Conservation (phyloP, 192 early-diverging fungal genomes). For the Allomyces arbusculus region DNA sequence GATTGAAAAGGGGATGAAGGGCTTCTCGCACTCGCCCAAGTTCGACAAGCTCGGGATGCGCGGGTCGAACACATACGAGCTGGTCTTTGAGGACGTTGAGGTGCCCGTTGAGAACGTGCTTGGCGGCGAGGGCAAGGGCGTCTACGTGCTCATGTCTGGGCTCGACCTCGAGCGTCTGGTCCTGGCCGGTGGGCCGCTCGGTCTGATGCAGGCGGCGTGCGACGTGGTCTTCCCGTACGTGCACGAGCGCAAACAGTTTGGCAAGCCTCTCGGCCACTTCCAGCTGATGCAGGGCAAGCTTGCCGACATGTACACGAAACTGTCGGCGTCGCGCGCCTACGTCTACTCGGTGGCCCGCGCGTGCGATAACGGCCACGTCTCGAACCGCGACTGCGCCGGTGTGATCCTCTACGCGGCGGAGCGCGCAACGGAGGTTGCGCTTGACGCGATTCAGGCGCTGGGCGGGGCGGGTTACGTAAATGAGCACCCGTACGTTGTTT, state of each 20-base stretch:
- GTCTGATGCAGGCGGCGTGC: conserved; percentile 76
- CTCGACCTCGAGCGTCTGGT: conserved; percentile 62
- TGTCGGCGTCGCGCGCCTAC: conserved; percentile 71
- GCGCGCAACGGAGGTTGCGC: conserved; percentile 73
- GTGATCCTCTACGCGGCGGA: conserved; percentile 85
- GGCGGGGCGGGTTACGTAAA: conserved; percentile 93
- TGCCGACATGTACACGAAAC: conserved; percentile 95
- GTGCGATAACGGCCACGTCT: conserved; percentile 27
- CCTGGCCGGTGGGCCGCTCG: conserved; percentile 72
- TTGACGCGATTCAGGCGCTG: conserved; percentile 84
- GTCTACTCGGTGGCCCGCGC: conserved; percentile 78
- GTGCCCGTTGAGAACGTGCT: conserved; percentile 78
- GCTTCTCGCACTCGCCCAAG: conserved; percentile 68
- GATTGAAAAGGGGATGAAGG: conserved; percentile 67
- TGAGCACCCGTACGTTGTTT: conserved; percentile 36
- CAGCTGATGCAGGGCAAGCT: conserved; percentile 86
- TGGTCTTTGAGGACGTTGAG: conserved; percentile 83
- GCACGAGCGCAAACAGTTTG: conserved; percentile 74
- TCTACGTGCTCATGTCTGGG: conserved; percentile 92
- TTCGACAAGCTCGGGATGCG: conserved; percentile 93
- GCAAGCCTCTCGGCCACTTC: conserved; percentile 62
- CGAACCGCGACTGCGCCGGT: conserved; percentile 63
- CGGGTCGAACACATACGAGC: conserved; percentile 83
- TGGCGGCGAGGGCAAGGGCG: conserved; percentile 61
- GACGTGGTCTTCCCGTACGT: conserved; percentile 71